Percentiles rank a stretch among this genome's conserved stretches.
These are phyloP conservation scores for Leersia perrieri DNA, from an alignment of 176 grass and related monocot species.

Conservation along the genomic window DNA sequence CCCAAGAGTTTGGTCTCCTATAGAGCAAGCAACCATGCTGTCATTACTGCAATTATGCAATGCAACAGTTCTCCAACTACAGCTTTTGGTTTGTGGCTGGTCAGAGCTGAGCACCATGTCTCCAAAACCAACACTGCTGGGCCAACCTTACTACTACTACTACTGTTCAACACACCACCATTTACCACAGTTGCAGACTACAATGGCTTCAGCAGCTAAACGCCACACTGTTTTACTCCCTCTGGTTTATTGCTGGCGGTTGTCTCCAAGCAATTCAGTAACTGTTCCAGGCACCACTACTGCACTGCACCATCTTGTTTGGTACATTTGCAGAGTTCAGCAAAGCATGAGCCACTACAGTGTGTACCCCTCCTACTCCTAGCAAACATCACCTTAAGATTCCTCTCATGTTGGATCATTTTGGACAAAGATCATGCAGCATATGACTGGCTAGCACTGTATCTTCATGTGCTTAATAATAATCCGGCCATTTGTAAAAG, in stretches of 20 bases:
- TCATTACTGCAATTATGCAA: constrained; percentile 6
- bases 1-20: neutral
- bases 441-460: neutral
- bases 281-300: no score
- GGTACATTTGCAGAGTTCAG: neutral
- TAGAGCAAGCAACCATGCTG: neutral
- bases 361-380: neutral
- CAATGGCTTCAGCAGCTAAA: neutral
- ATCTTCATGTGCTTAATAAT: neutral
- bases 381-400: neutral
- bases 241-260: neutral
- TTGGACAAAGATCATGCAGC: neutral
- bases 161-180: neutral
- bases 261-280: neutral
- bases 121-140: neutral
- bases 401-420: neutral
- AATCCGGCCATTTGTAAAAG: constrained; percentile 8
- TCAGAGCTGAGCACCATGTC: neutral
- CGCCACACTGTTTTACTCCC: neutral
- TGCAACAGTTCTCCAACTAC: neutral
- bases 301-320: neutral
- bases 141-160: neutral
- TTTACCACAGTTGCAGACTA: neutral
- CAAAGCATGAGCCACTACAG: neutral
- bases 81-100: neutral